These are phyloP conservation scores for Stenogyne calaminthoides DNA, from an alignment of 305 asterid species.

Conservation along the genomic window DNA sequence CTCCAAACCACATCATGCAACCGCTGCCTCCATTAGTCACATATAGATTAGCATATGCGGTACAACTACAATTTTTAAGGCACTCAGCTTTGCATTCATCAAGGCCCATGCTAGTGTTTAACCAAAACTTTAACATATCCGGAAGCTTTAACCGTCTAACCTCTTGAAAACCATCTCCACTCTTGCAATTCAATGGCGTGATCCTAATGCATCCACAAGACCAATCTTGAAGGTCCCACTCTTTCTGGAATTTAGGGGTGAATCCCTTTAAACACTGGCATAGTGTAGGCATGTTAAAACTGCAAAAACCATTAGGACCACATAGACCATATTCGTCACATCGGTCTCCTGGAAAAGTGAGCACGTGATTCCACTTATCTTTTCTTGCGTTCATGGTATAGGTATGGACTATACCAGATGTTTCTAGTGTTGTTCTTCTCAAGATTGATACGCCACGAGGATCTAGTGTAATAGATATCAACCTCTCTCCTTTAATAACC, in stretches of 20 bases:
- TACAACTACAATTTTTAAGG: slow-evolving; percentile 16
- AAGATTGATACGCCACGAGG: neutral
- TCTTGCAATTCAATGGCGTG: neutral
- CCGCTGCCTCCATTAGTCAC: neutral
- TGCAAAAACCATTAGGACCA: neutral
- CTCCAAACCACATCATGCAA: neutral
- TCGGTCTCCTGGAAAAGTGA: neutral
- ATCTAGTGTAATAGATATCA: neutral
- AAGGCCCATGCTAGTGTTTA: slow-evolving; percentile 35
- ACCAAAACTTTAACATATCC: slow-evolving; percentile 35
- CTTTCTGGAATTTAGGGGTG: neutral
- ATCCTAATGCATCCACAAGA: neutral
- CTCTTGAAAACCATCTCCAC: neutral
- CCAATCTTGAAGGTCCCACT: slow-evolving; percentile 1
- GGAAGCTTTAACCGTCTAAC: slow-evolving; percentile 38
- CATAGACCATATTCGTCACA: neutral
- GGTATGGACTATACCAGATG: neutral
- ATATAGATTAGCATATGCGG: neutral
- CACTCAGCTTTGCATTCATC: slow-evolving; percentile 37
- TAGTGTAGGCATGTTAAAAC: neutral
- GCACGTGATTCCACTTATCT: neutral
- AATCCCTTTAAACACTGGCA: neutral
- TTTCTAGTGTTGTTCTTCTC: neutral
- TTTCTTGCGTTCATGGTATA: slow-evolving; percentile 5
- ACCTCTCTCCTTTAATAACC: neutral